Percentiles rank a stretch among this genome's conserved stretches.
These are phyloP conservation scores for Nitzschia sp. DNA, from an alignment of 108 stramenopile genomes.

Conservation along the genomic window DNA sequence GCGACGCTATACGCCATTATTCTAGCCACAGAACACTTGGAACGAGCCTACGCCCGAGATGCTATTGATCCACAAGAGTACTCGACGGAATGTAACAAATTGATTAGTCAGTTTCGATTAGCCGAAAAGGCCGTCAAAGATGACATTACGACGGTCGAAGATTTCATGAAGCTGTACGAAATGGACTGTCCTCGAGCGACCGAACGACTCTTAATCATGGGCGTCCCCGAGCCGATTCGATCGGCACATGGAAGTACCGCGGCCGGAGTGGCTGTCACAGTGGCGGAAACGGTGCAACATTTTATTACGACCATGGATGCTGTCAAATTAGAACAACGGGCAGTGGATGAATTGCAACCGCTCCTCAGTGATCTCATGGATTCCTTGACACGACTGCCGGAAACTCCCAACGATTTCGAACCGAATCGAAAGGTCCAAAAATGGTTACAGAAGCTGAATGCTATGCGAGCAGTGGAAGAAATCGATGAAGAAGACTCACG, in stretches of 20 bases:
- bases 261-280: constrained; percentile 68
- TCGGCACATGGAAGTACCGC: constrained; percentile 40
- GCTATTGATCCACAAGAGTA: constrained; percentile 87
- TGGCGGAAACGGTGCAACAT: constrained; percentile 89
- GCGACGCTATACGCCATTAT: constrained; percentile 96
- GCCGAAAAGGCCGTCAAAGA: constrained; percentile 78
- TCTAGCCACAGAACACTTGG: constrained; percentile 94
- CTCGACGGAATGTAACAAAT: constrained; percentile 87
- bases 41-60: constrained; percentile 94
- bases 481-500: constrained; percentile 92
- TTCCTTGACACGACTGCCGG: constrained; percentile 76
- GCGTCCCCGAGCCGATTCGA: constrained; percentile 92
- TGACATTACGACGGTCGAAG: constrained; percentile 49
- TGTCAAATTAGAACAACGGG: constrained; percentile 91
- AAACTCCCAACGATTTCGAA: constrained; percentile 89
- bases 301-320: constrained; percentile 99
- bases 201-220: constrained; percentile 86
- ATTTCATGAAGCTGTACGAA: constrained; percentile 89
- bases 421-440: constrained; percentile 81
- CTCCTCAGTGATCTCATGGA: constrained; percentile 90
- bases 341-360: constrained; percentile 97
- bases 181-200: constrained; percentile 95
- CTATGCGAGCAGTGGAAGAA: constrained; percentile 92
- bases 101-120: constrained; percentile 94
- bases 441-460: constrained; percentile 93